These are phyloP conservation scores for Schizophyllum amplum DNA, from an alignment of 1,284 basidiomycete species.

Conservation along the genomic window DNA sequence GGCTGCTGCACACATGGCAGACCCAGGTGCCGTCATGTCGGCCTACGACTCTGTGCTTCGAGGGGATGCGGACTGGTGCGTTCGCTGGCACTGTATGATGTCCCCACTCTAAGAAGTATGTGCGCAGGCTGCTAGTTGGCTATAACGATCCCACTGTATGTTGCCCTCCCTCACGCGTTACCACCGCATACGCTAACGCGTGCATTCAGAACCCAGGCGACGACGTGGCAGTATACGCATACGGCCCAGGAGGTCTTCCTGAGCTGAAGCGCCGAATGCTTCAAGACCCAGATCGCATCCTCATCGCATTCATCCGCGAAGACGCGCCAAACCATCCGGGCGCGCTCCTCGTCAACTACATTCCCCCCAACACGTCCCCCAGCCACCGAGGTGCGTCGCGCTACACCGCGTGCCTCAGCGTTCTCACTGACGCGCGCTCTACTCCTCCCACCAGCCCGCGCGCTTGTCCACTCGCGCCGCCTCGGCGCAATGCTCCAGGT, in stretches of 20 bases:
- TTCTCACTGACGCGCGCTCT: neutral
- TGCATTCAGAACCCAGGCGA: conserved; percentile 17
- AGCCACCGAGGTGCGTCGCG: conserved; percentile 28
- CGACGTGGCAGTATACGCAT: conserved; percentile 28
- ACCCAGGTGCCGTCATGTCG: conserved; percentile 20
- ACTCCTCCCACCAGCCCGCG: conserved; percentile 25
- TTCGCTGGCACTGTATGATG: neutral
- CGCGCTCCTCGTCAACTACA: conserved; percentile 33
- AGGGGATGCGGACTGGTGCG: conserved; percentile 28
- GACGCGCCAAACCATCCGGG: conserved; percentile 23
- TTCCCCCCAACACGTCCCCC: conserved; percentile 30
- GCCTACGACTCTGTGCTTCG: conserved; percentile 11
- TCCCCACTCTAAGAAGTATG: conserved; percentile 6
- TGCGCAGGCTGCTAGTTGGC: conserved; percentile 28
- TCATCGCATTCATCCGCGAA: conserved; percentile 35
- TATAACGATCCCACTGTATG: conserved; percentile 19
- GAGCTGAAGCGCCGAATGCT: conserved; percentile 31
- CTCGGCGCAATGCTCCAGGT: conserved; percentile 36
- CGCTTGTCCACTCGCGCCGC: conserved; percentile 36
- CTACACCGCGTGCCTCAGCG: neutral
- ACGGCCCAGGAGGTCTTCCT: conserved; percentile 30
- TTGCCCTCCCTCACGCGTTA: neutral
- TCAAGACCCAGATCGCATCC: conserved; percentile 25
- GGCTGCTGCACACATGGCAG: conserved; percentile 18
- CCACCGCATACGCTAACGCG: neutral